Evolutionary conservation across 352 stramenopile species (phyloP).

Genomic region (Blastocystis sp.): DNA sequence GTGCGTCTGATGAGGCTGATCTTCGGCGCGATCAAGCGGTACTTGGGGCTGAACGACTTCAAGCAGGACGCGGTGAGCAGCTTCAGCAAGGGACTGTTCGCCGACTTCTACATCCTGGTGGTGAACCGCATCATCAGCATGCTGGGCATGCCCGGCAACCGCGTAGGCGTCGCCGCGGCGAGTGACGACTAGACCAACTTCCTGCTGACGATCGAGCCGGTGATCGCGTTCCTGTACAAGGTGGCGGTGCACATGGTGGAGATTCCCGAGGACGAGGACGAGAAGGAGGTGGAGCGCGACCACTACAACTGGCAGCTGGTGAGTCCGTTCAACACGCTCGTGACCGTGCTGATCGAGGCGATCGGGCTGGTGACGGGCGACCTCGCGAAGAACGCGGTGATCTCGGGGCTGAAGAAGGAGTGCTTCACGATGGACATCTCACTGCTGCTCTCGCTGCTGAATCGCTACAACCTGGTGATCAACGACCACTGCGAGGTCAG

Average conservation of each 20-base stretch:
- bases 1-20: neutral
- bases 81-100: slow-evolving; percentile 16
- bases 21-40: slow-evolving; percentile 52
- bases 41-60: neutral
- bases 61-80: neutral
- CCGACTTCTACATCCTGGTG: slow-evolving; percentile 53
- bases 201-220: neutral
- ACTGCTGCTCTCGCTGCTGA: slow-evolving; percentile 14
- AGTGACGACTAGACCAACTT: neutral
- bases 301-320: slow-evolving; percentile 71
- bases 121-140: slow-evolving; percentile 28
- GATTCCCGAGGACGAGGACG: slow-evolving; percentile 35
- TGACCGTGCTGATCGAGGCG: slow-evolving; percentile 38
- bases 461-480: slow-evolving; percentile 45
- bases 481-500: slow-evolving; percentile 38
- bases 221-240: neutral
- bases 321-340: slow-evolving; percentile 5
- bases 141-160: slow-evolving; percentile 59
- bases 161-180: neutral
- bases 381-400: neutral
- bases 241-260: slow-evolving; percentile 10
- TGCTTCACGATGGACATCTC: slow-evolving; percentile 29
- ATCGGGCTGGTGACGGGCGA: slow-evolving; percentile 17
- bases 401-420: neutral
- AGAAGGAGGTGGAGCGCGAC: slow-evolving; percentile 39